These are phyloP conservation scores for Yamadazyma atmosphaerica DNA, from an alignment of 1,139 yeast species.

Conservation along the genomic window DNA sequence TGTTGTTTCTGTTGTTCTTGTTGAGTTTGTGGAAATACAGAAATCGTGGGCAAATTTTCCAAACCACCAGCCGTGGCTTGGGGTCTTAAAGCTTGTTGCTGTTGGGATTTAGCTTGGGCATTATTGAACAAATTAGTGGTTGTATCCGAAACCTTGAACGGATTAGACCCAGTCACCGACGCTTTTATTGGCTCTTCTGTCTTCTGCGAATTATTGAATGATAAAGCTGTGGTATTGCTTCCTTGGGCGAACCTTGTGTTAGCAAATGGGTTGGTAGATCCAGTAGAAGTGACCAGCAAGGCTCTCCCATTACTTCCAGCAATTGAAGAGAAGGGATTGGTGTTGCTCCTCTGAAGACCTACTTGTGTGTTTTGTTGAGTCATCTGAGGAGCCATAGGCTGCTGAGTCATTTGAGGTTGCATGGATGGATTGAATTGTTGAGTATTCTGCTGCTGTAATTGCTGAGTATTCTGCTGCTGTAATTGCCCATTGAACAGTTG, in stretches of 20 bases:
- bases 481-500: slow-evolving; percentile 16
- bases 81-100: slow-evolving; percentile 31
- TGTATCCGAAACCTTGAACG: slow-evolving; percentile 43
- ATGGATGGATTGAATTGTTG: slow-evolving; percentile 13
- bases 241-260: slow-evolving; percentile 37
- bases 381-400: slow-evolving; percentile 6
- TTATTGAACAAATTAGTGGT: slow-evolving; percentile 35
- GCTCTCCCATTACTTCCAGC: slow-evolving; percentile 10
- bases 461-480: slow-evolving; percentile 22
- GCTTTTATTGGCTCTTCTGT: slow-evolving; percentile 24
- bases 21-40: slow-evolving; percentile 68
- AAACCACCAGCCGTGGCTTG: slow-evolving; percentile 71
- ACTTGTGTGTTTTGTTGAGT: slow-evolving; percentile 20
- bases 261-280: slow-evolving; percentile 51
- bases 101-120: slow-evolving; percentile 20
- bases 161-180: slow-evolving; percentile 45
- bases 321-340: slow-evolving; percentile 44
- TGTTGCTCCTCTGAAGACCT: slow-evolving; percentile 29
- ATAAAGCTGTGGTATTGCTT: slow-evolving; percentile 38
- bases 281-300: slow-evolving; percentile 5
- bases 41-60: slow-evolving; percentile 58
- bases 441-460: too few relatives aligned
- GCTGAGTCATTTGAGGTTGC: slow-evolving; percentile 16
- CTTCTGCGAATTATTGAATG: slow-evolving; percentile 21
- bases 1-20: slow-evolving; percentile 38